Evolutionary conservation across 805 yeast species (phyloP), one percentile per base, ranked within the genome.

Genomic region (Candida ficus): DNA sequence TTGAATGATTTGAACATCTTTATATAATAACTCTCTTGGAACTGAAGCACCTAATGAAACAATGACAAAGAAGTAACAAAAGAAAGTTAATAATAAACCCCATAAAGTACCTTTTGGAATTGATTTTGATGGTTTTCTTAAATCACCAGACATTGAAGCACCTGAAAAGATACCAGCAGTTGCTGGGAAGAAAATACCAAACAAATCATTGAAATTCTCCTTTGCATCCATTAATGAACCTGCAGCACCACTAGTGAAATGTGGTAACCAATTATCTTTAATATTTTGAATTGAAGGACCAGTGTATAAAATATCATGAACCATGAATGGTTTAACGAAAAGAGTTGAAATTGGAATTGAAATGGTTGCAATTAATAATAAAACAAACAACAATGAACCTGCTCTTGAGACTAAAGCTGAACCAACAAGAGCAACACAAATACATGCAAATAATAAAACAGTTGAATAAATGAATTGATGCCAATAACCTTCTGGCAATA

Each of bases 111-210:
- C 99, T 45, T 74, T 72, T 0, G 99, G 99, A 34, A 93, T 93
- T 1, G 95, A 78, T 53, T 75, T 78, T 0, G 96, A 87, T 0
- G 99, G 99, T 41, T 75, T 79, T 41, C 75, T 67, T 47, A 93
- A 70, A 52, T 89, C 96, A 16, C 99, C 98, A 30, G 96, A 88
- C 99, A 93, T 93, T 19, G 95, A 85, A 2, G 99, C 97, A 14
- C 99, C 99, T 3, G 99, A 98, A 61, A 93, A 83, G 21, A 93
- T 90, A 43, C 99, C 99, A 7, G 98, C 96, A 0, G 99, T 91
- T 1, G 99, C 96, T 10, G 99, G 97, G 67, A 93, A 93, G 59
- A 93, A 88, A 33, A 93, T 86, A 4, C 98, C 98, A 73, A 93
- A 93, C 48, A 95, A 63, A 57, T 85, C 83, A 40, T 80, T 77